Base-by-base conservation (phyloP, 257 asterid species). In the Capsicum rhomboideum region DNA sequence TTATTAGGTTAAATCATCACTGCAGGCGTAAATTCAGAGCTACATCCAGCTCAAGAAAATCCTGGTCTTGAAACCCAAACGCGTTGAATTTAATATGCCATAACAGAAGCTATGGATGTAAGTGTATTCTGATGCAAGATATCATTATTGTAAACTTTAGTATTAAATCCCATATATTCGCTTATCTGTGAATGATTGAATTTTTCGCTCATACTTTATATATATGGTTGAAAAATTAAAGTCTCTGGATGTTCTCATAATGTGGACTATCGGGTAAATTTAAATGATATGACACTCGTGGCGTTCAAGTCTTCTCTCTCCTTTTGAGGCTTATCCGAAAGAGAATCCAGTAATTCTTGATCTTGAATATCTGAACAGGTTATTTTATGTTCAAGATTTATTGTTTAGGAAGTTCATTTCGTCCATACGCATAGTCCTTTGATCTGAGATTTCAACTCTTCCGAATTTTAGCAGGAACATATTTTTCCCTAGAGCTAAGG, bases 21-120 rank as follows among this genome's bases (percentile, higher is more conserved):
- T 64, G 82, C 82, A 72, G 86, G 85, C 56, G 49, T 88, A 82
- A 86, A 18, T 75, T 75, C 81, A 75, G 12, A 46, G 21, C 61
- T 46, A 8, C 59, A 46, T 21, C 80, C 80, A 74, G 58, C 59
- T 0, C 40, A 46, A 46, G 42, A 23, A 72, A 13, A 42, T 42
- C 79, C 34, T n/a, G 2, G 10, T 72, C 40, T 46, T 44, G 14
- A 74, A 46, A 26, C 18, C 42, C n/a, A 74, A 74, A 74, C 59
- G 42, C 59, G 59, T 74, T 23, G 8, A 16, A 21, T 74, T 23
- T 74, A 46, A 34, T 40, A 31, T 31, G 37, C 37, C 37, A 31
- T 31, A 2, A 34, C 40, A 40, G 54, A 37, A 12, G 13, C 40
- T 21, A 23, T 46, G 59, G 18, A 21, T 46, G 46, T 23, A 10